phyloP scores from a whole-genome alignment of 2,329 filamentous ascomycete genomes.

The Clonostachys solani region DNA sequence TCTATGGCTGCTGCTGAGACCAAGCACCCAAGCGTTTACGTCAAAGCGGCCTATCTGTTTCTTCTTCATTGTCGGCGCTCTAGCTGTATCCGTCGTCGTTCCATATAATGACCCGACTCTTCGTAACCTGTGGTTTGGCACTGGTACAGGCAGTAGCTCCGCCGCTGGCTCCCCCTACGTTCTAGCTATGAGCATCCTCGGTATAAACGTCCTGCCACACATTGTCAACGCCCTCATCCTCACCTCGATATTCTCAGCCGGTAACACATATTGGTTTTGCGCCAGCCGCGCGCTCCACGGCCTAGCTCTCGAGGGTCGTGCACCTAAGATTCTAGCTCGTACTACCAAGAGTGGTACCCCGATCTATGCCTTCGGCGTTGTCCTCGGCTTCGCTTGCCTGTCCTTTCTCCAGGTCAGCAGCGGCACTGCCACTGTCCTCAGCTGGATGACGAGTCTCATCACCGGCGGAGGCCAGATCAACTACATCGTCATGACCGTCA shows the following conservation, averaged over 20 bases:
- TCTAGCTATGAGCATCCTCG: conserved; percentile 54
- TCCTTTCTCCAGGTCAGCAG: conserved; percentile 64
- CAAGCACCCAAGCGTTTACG: no score
- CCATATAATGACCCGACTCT: conserved; percentile 37
- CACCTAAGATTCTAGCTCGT: conserved; percentile 52
- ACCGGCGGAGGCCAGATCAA: conserved; percentile 66
- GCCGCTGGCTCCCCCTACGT: conserved; percentile 48
- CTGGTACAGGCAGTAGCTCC: conserved; percentile 11
- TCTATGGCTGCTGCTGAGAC: conserved; percentile 55
- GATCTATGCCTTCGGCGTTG: conserved; percentile 48
- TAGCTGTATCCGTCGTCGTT: conserved; percentile 55
- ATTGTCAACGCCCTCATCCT: conserved; percentile 77
- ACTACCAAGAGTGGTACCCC: conserved; percentile 61
- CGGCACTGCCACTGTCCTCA: conserved; percentile 57
- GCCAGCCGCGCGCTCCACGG: conserved; percentile 64
- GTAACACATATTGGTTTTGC: conserved; percentile 73
- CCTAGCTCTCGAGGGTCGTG: conserved; percentile 59
- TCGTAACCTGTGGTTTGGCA: conserved; percentile 42
- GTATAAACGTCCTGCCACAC: conserved; percentile 57
- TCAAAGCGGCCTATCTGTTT: conserved; percentile 10
- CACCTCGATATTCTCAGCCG: conserved; percentile 73
- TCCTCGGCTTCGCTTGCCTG: conserved; percentile 55
- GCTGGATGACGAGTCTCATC: conserved; percentile 69
- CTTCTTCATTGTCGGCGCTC: conserved; percentile 63
- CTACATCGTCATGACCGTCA: conserved; percentile 62